Conservation (phyloP, 495 filamentous ascomycete genomes). For the Lophium mytilinum region DNA sequence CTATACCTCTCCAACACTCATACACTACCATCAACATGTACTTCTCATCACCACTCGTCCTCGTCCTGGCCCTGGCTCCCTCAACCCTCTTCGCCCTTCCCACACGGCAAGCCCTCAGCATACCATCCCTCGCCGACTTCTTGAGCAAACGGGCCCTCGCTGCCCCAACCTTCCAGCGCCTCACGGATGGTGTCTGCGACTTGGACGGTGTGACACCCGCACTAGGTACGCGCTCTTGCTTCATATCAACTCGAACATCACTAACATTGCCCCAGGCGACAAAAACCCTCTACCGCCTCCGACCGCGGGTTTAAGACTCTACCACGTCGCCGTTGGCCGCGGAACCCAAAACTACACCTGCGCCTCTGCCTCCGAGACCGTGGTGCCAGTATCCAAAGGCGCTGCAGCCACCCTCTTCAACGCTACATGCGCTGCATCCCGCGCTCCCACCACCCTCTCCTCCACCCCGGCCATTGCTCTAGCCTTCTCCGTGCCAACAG, state of each 20-base stretch:
- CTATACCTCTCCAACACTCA: not conserved
- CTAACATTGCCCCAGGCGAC: constrained; percentile 16
- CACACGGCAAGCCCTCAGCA: not conserved
- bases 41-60: constrained; percentile 16
- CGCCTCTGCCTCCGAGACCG: constrained; percentile 46
- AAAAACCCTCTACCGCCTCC: constrained; percentile 47
- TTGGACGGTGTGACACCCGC: constrained; percentile 2
- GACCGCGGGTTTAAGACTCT: constrained; percentile 48
- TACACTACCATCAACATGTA: constrained; percentile 13
- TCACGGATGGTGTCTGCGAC: constrained; percentile 16
- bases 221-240: constrained; percentile 3
- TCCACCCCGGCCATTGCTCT: constrained; percentile 45
- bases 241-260: not conserved
- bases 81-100: constrained; percentile 15
- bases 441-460: constrained; percentile 57
- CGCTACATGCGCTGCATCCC: constrained; percentile 66
- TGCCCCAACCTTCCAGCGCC: not conserved
- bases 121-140: not conserved
- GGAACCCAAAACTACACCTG: constrained; percentile 95
- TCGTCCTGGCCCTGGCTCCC: constrained; percentile 22
- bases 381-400: constrained; percentile 54
- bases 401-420: constrained; percentile 86
- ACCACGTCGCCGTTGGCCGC: constrained; percentile 76
- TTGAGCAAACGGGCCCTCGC: not conserved
- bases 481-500: constrained; percentile 39